Evolutionary conservation across 2,329 filamentous ascomycete genomes (phyloP).

Genomic region (Chalara sp.): DNA sequence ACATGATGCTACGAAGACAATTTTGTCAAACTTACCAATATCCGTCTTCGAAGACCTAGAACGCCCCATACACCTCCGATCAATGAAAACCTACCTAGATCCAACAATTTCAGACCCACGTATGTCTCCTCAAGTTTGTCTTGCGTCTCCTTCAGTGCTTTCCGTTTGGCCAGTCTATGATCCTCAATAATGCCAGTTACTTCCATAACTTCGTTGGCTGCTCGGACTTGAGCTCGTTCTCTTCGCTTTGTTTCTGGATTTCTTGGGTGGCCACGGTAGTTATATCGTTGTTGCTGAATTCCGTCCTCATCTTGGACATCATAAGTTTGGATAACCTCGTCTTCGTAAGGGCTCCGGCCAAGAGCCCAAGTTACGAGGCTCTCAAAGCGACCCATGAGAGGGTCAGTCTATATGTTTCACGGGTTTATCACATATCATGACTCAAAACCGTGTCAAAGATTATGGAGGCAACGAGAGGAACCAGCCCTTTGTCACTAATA

Average conservation of each 20-base stretch:
- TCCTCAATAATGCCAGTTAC: conserved; percentile 29
- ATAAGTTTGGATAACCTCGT: conserved; percentile 19
- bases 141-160: conserved; percentile 11
- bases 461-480: background rate
- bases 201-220: conserved; percentile 30
- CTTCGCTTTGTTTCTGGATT: conserved; percentile 26
- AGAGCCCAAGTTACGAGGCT: background rate
- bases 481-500: background rate
- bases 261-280: conserved; percentile 25
- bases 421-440: background rate
- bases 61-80: conserved; percentile 28
- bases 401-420: background rate
- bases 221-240: conserved; percentile 26
- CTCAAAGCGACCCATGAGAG: conserved; percentile 6
- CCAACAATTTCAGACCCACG: conserved; percentile 22
- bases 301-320: conserved; percentile 1
- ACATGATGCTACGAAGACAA: no score
- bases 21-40: conserved; percentile 9
- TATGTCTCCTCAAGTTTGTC: conserved; percentile 21
- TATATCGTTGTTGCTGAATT: conserved; percentile 25
- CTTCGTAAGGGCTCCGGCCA: conserved; percentile 28
- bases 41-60: conserved; percentile 24
- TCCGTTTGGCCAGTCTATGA: conserved; percentile 16
- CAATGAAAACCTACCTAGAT: conserved; percentile 19
- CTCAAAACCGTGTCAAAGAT: background rate